Base-by-base conservation (phyloP, 805 yeast genomes). In the Pichia cephalocereana region DNA sequence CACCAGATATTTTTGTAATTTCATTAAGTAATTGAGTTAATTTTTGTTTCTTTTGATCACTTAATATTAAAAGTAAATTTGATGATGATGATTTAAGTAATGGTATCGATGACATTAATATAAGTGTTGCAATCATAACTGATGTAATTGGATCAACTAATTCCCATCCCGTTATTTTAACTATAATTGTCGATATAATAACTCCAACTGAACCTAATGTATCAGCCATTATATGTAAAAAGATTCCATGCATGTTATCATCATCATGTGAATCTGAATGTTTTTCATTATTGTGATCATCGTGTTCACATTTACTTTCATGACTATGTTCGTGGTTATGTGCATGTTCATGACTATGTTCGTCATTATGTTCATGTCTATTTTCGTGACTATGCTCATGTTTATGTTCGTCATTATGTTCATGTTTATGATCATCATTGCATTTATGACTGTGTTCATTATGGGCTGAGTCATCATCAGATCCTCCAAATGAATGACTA, bases 201-300 rank as follows among this genome's bases (percentile, higher is more conserved):
- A 95, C 99, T 8, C 98, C 98, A 0, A 90, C 95, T 0, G 98
- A 91, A 0, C 99, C 99, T 39, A 93, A 69, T 0, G 98, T 90
- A 59, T 93, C 99, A 0, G 99, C 99, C 41, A 93, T 62, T 31
- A 93, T 86, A 57, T 93, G 99, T 41, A 93, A 69, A 59, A 93
- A 93, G 6, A 93, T 87, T 14, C 99, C 99, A 49, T 83, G 81
- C 95, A 91, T 86, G 63, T 91, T 91, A 55, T 77, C 82, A 55
- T 79, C 76, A n/a, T 60, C 51, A 40, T 54, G 32, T 34, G 8
- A 10, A 26, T 38, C 30, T 12, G 9, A 6, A 14, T 38, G 26
- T 7, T 26, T 10, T 19, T 38, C 30, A 14, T 34, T 15, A 14
- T 8, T 14, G 17, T 8, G 8, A n/a, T 17, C 19, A 14, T 12